A percentile compares a stretch with the other conserved stretches of the same genome.
Conservation (phyloP, 192 early-diverging fungal species). For the Umbelopsis ramanniana region DNA sequence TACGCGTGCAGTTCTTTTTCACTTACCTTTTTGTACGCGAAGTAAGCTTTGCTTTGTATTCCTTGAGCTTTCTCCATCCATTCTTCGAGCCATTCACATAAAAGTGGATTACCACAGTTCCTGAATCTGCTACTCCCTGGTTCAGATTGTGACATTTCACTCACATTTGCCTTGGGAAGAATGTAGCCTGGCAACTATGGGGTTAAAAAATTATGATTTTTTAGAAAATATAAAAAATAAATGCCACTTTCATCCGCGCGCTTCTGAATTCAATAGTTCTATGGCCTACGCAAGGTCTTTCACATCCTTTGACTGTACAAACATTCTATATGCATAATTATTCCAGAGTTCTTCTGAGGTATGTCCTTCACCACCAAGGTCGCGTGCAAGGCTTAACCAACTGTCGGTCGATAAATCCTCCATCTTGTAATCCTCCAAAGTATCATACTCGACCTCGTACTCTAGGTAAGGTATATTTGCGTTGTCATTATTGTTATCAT, state of each 20-base stretch:
- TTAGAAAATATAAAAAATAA: neutral
- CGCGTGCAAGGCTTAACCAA: constrained; percentile 29
- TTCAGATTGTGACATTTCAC: neutral
- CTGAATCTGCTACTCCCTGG: neutral
- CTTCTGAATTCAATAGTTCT: neutral
- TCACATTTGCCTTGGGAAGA: neutral
- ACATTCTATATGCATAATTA: constrained; percentile 29
- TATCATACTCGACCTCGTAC: constrained; percentile 42
- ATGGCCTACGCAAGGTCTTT: neutral
- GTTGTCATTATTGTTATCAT: constrained; percentile 15
- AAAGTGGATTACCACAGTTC: constrained; percentile 71
- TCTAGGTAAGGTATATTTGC: constrained; percentile 25
- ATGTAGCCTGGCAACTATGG: neutral
- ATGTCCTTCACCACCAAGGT: constrained; percentile 20
- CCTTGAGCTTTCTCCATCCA: constrained; percentile 63
- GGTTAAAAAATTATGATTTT: neutral
- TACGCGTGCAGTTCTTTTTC: neutral
- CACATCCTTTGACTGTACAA: constrained; percentile 26
- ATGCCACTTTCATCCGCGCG: too few relatives aligned
- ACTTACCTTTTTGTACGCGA: constrained; percentile 59
- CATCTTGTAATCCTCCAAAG: constrained; percentile 33
- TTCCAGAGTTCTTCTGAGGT: constrained; percentile 9
- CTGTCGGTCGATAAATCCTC: constrained; percentile 26
- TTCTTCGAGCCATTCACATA: constrained; percentile 68
- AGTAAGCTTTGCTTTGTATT: constrained; percentile 55